Evolutionary conservation across 371 early-diverging fungal species (phyloP).

Genomic region (Dentiscutata heterogama): DNA sequence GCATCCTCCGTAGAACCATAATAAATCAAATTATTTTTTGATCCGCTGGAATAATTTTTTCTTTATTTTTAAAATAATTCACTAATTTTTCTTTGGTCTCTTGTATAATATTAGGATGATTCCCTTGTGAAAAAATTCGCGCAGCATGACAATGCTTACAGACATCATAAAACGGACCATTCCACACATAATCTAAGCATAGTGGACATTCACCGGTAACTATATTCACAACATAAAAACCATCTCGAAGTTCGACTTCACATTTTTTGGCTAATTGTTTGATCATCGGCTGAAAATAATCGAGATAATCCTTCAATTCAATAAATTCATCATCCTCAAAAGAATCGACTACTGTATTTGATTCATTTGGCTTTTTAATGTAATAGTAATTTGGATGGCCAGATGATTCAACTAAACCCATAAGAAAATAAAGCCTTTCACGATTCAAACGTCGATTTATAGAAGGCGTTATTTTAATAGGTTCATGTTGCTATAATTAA

Average conservation of each 20-base stretch:
- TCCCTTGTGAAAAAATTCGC: background rate
- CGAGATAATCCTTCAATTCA: background rate
- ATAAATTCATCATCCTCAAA: background rate
- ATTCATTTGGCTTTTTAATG: background rate
- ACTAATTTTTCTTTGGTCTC: background rate
- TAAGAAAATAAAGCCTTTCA: background rate
- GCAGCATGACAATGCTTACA: background rate
- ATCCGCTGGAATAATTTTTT: background rate
- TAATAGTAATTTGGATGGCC: background rate
- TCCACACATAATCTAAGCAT: background rate
- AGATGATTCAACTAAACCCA: background rate
- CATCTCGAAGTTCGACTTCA: background rate
- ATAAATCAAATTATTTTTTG: conserved; percentile 6
- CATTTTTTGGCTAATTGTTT: background rate
- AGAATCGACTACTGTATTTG: background rate
- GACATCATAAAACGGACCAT: background rate
- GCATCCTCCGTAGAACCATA: background rate
- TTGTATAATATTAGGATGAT: background rate
- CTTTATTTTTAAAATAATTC: background rate
- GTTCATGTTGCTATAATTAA: background rate
- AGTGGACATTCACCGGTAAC: background rate
- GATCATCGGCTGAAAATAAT: background rate
- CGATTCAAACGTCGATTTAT: background rate
- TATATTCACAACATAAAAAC: background rate
- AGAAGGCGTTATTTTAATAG: background rate